Percentiles rank a stretch among this genome's conserved stretches.
Evolutionary conservation across 768 basidiomycete genomes (phyloP).

Genomic region (Suillus plorans): DNA sequence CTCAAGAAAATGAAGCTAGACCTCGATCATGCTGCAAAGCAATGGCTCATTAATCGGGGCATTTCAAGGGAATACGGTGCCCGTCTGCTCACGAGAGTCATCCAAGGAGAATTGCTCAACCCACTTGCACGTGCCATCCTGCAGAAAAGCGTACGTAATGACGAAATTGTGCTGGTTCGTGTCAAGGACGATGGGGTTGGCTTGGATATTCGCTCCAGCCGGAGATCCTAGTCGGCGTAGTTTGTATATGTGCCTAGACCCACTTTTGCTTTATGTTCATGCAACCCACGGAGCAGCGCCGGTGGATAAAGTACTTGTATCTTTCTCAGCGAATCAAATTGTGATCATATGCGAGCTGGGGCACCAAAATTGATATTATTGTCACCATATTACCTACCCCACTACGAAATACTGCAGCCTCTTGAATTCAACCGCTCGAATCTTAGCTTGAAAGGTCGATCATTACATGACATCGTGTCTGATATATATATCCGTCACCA

Average conservation of each 20-base stretch:
- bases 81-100: conserved; percentile 45
- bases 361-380: no score
- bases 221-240: background rate
- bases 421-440: no score
- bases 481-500: no score
- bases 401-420: no score
- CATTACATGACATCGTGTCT: no score
- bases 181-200: conserved; percentile 1
- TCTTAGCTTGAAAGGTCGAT: no score
- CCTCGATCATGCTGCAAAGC: conserved; percentile 37
- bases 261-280: background rate
- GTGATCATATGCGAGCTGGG: no score
- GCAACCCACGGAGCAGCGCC: background rate
- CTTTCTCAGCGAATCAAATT: no score
- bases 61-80: conserved; percentile 44
- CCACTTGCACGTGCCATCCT: conserved; percentile 45
- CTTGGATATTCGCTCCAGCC: background rate
- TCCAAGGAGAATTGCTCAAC: conserved; percentile 50
- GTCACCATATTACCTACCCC: no score
- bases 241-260: background rate
- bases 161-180: conserved; percentile 28
- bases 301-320: no score
- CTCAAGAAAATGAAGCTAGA: conserved; percentile 40
- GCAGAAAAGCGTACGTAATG: conserved; percentile 43
- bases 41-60: conserved; percentile 28